phyloP scores from a whole-genome alignment of 305 asterid species.

The Fraxinus floribunda region DNA sequence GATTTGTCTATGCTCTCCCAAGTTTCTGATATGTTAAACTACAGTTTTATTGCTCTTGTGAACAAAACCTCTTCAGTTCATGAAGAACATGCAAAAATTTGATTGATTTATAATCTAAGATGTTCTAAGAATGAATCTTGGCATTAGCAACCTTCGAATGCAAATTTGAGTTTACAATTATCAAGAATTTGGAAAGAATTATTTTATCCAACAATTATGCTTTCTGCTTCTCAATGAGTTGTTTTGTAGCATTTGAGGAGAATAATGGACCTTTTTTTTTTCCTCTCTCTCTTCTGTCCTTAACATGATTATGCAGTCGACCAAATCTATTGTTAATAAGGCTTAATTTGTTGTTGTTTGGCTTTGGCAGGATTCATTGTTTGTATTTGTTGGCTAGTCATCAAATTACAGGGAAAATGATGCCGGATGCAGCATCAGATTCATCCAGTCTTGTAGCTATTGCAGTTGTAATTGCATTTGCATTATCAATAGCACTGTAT shows the following conservation, averaged over 20 bases:
- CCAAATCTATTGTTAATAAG: neutral
- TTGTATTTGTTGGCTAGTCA: neutral
- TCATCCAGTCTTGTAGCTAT: constrained; percentile 45
- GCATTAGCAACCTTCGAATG: neutral
- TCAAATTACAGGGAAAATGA: constrained; percentile 45
- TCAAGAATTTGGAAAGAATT: neutral
- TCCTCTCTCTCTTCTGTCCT: neutral
- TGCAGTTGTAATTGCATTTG: constrained; percentile 60
- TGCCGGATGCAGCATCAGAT: constrained; percentile 36
- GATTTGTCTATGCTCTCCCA: neutral
- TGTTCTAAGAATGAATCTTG: neutral
- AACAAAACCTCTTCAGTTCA: neutral
- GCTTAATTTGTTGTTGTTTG: neutral
- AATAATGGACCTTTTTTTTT: neutral
- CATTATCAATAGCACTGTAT: constrained; percentile 57
- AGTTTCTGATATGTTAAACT: neutral
- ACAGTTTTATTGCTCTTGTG: neutral
- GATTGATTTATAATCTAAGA: neutral
- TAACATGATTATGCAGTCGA: neutral
- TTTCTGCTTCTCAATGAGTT: neutral
- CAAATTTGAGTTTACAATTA: neutral
- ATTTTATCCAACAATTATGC: neutral
- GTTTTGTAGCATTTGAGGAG: neutral
- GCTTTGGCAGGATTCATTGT: neutral
- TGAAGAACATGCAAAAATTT: neutral